Conservation (phyloP, 805 yeast genomes). For the Debaryomyces tyrocola region DNA sequence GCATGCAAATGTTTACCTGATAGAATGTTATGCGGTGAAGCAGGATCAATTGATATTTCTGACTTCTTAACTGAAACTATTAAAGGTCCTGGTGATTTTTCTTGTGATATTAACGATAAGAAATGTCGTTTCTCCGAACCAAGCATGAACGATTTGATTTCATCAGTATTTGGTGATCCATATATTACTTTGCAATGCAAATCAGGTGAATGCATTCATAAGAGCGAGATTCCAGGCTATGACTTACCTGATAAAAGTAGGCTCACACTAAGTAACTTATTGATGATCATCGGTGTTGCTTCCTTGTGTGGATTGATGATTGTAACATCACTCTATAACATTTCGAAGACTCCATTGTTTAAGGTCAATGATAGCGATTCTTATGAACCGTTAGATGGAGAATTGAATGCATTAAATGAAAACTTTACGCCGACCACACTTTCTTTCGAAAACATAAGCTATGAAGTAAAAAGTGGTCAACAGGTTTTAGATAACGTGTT, state of each 20-base stretch:
- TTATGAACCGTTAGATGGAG: slow-evolving; percentile 29
- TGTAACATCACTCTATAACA: slow-evolving; percentile 45
- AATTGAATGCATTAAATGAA: slow-evolving; percentile 45
- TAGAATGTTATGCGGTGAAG: slow-evolving; percentile 89
- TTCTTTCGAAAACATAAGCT: slow-evolving; percentile 72
- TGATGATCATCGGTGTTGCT: slow-evolving; percentile 46
- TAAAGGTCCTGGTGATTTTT: slow-evolving; percentile 88
- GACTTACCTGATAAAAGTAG: slow-evolving; percentile 56
- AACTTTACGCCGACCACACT: slow-evolving; percentile 67
- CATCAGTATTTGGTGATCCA: slow-evolving; percentile 93
- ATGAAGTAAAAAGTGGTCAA: slow-evolving; percentile 47
- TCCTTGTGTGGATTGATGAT: slow-evolving; percentile 43
- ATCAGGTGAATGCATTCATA: slow-evolving; percentile 91
- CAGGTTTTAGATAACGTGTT: slow-evolving; percentile 61
- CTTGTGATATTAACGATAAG: slow-evolving; percentile 64
- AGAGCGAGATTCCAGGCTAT: slow-evolving; percentile 91
- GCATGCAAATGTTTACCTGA: slow-evolving; percentile 91
- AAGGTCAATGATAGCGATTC: slow-evolving; percentile 28
- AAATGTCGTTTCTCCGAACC: slow-evolving; percentile 89
- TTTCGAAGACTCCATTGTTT: slow-evolving; percentile 64
- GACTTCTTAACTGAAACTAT: slow-evolving; percentile 90
- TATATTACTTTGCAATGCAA: slow-evolving; percentile 76
- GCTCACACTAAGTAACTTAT: slow-evolving; percentile 46
- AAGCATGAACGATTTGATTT: slow-evolving; percentile 88
- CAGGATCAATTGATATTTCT: slow-evolving; percentile 91